Conservation (phyloP, 2,329 filamentous ascomycete genomes). For the Ophiognomonia clavigignenti-juglandacearum region DNA sequence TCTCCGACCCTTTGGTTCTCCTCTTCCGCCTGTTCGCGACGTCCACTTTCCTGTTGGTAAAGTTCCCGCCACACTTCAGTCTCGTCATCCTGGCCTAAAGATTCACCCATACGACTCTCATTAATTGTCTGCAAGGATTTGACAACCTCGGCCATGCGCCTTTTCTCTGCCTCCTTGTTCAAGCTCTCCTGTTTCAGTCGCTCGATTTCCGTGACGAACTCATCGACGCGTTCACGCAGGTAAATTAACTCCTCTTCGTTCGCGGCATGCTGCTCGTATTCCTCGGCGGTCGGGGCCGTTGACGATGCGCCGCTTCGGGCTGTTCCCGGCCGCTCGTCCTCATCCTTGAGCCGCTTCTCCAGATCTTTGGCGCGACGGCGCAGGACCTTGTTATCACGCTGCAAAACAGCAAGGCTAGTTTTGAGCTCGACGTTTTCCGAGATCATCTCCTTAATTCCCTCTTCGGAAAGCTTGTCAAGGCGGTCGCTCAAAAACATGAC, state of each 20-base stretch:
- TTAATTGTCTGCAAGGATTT: constrained; percentile 54
- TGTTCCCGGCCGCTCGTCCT: constrained; percentile 58
- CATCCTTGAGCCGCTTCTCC: constrained; percentile 71
- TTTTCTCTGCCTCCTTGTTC: constrained; percentile 77
- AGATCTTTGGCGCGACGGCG: constrained; percentile 79
- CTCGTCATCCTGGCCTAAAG: constrained; percentile 26
- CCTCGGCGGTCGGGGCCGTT: constrained; percentile 51
- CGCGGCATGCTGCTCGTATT: constrained; percentile 54
- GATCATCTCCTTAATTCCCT: constrained; percentile 96
- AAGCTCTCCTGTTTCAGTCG: constrained; percentile 73
- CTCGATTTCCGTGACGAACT: constrained; percentile 79
- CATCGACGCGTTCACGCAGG: constrained; percentile 78
- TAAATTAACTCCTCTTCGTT: constrained; percentile 83
- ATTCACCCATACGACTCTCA: constrained; percentile 35
- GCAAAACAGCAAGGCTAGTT: constrained; percentile 80
- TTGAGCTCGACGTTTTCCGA: constrained; percentile 95
- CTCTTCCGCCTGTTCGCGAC: constrained; percentile 85
- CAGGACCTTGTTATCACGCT: constrained; percentile 84
- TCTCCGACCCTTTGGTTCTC: constrained; percentile 77
- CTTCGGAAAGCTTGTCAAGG: constrained; percentile 87
- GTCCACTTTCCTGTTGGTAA: constrained; percentile 83
- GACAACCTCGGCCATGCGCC: constrained; percentile 78
- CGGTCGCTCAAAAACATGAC: constrained; percentile 96
- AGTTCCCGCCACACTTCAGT: constrained; percentile 42
- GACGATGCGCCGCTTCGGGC: constrained; percentile 52